Evolutionary conservation across 2,329 filamentous ascomycete species (phyloP), one percentile per base, ranked within the genome.

Genomic region (Chaetomium sp.): DNA sequence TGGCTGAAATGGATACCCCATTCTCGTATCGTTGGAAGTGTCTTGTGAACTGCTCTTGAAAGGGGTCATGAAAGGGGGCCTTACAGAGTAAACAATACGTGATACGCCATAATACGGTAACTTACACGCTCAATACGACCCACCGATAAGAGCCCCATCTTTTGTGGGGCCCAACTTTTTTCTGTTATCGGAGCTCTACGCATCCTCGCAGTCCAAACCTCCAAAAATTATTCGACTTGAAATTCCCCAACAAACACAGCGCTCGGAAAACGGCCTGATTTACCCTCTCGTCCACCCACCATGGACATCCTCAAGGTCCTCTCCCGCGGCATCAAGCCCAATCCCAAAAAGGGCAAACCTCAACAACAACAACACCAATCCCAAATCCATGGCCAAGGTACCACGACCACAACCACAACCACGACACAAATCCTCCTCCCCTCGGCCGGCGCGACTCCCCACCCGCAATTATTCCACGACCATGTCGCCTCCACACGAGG

Each of bases 261-360:
- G 6, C 19, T 36, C 32, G 8, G 36, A 48, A 41, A 40, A 19
- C 41, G 27, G 45, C 14, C 33, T 12, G 46, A 32, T 14, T 43
- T 38, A 32, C 35, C 49, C 19, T 42, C 46, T 36, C 33, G 14
- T 27, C 32, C 19, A 27, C 19, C 38, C 41, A 63, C 49, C 54
- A 88, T 88, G 86, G 86, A 91, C 71, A 84, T 89, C 53, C 76
- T 89, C 66, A 89, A 85, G 65, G 74, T 91, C 36, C 74, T 91
- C 57, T 88, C 87, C 38, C 79, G 87, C 50, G 86, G 86, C 55
- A 84, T 82, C 3, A 89, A 87, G 49, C 42, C 52, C 76, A 76
- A 76, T 11, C 66, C 19, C 19, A 27, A 74, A 5, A 76, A 72
- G 55, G 75, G 71, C 49, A 58, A 65, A 9, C 64, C 66, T 14